These are phyloP conservation scores for Tetracladium setigerum DNA, from an alignment of 495 filamentous ascomycete genomes.

Conservation along the genomic window DNA sequence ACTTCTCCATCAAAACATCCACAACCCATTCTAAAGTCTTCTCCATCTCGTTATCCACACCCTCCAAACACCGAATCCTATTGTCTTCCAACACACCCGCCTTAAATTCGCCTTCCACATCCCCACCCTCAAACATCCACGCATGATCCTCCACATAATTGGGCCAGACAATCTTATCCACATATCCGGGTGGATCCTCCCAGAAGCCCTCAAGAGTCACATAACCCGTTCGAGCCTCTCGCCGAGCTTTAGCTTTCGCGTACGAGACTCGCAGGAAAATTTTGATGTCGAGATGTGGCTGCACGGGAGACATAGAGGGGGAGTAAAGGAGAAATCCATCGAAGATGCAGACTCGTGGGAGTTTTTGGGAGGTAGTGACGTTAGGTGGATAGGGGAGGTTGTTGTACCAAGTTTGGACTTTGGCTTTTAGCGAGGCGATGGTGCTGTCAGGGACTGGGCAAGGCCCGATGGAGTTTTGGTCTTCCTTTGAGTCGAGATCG, in stretches of 20 bases:
- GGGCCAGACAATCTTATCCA: constrained; percentile 93
- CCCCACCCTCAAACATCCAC: constrained; percentile 61
- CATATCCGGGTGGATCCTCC: constrained; percentile 88
- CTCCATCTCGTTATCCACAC: constrained; percentile 40
- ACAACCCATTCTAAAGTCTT: constrained; percentile 48
- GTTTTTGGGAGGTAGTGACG: constrained; percentile 14
- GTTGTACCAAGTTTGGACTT: constrained; percentile 34
- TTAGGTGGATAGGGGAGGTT: constrained; percentile 1
- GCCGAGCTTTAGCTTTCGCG: constrained; percentile 49
- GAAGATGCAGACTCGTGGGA: constrained; percentile 45
- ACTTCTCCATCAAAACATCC: constrained; percentile 33
- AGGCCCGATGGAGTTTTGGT: constrained; percentile 56
- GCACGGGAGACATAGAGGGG: constrained; percentile 33
- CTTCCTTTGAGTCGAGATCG: constrained; percentile 62
- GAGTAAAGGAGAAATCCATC: constrained; percentile 85
- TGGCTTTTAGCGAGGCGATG: constrained; percentile 30
- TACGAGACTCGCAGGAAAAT: constrained; percentile 65
- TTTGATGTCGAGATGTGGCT: constrained; percentile 57
- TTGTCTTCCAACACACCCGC: constrained; percentile 32
- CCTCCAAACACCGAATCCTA: constrained; percentile 37
- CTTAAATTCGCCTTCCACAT: constrained; percentile 49
- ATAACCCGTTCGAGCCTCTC: constrained; percentile 74
- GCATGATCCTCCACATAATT: constrained; percentile 74
- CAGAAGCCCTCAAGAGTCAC: constrained; percentile 88
- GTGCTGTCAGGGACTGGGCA: constrained; percentile 33